Percentiles rank a stretch among this genome's conserved stretches.
Evolutionary conservation across 2,329 filamentous ascomycete genomes (phyloP).

Genomic region (Bimuria novae-zelandiae): DNA sequence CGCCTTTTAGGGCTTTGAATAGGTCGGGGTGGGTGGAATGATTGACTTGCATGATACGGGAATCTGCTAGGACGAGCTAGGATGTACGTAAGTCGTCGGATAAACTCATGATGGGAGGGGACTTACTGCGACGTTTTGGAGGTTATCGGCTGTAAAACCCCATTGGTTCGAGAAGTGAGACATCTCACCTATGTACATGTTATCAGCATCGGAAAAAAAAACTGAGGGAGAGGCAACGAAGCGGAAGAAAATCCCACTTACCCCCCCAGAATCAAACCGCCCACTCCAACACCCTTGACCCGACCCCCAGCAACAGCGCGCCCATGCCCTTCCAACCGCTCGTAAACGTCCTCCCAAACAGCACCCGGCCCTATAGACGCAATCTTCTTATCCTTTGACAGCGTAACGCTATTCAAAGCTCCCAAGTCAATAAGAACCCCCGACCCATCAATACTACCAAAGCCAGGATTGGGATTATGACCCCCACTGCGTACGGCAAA

Average conservation of each 20-base stretch:
- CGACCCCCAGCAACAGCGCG: conserved; percentile 11
- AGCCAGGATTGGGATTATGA: conserved; percentile 17
- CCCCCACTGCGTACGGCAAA: conserved; percentile 22
- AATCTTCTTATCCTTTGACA: neutral
- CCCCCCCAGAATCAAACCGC: conserved; percentile 14
- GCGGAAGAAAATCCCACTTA: neutral
- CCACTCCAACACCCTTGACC: conserved; percentile 16
- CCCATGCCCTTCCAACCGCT: conserved; percentile 2
- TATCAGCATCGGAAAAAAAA: neutral
- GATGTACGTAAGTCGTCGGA: neutral
- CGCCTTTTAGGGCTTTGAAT: conserved; percentile 46
- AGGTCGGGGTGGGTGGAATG: conserved; percentile 36
- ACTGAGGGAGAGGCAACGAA: too few relatives aligned
- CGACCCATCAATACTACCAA: conserved; percentile 9
- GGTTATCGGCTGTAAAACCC: conserved; percentile 18
- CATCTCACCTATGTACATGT: too few relatives aligned
- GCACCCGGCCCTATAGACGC: conserved; percentile 7
- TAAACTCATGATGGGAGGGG: neutral
- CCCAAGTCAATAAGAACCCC: conserved; percentile 8
- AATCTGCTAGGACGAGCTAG: conserved; percentile 42
- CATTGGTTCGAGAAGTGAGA: neutral
- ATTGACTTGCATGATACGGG: conserved; percentile 42
- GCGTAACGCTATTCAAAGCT: conserved; percentile 3
- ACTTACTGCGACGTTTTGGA: conserved; percentile 23
- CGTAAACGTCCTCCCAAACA: conserved; percentile 7